Evolutionary conservation across 306 rosid genomes (phyloP), one percentile per base, ranked within the genome.

Genomic region (Hippophae rhamnoides): DNA sequence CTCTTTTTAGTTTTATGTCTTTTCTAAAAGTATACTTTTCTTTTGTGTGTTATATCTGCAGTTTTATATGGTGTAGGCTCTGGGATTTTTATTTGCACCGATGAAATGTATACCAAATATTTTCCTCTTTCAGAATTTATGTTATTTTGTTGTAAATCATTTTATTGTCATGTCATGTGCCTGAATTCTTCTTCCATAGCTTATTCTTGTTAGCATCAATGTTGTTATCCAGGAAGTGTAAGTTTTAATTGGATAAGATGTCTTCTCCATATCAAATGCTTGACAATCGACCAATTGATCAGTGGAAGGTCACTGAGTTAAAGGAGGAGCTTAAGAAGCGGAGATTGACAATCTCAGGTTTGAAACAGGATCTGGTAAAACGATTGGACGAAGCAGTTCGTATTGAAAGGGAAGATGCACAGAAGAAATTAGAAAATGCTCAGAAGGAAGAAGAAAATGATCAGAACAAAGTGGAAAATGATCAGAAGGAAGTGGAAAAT

Each of bases 271-370:
- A 86, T 78, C 93, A 83, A 0, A 43, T 74, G 58, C 84, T 88
- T 41, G 90, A 82, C 56, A 77, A 84, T 69, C 80, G 87, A 23
- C 85, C 99, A 8, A 67, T 93, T 81, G 75, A 89, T 64, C 97
- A 86, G 65, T 93, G 94, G 99, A 93, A 72, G 81, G 99, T 93
- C 69, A 77, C 89, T 0, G 99, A 81, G 69, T 67, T 93, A 73
- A 93, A 73, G 70, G 99, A 93, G 69, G 99, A 93, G 80, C 83
- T 93, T 5, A 89, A 74, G 84, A 89, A 75, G 70, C 77, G 99
- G 67, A 93, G 48, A 68, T 67, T 93, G 58, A 64, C 81, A 10
- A 77, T 77, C 46, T 86, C 60, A 70, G 99, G 99, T 58, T 70
- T 93, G 77, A 93, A 93, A 82, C 95, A 89, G 48, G 99, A 93